phyloP scores from a whole-genome alignment of 345 rosid species.

The Turritis glabra region DNA sequence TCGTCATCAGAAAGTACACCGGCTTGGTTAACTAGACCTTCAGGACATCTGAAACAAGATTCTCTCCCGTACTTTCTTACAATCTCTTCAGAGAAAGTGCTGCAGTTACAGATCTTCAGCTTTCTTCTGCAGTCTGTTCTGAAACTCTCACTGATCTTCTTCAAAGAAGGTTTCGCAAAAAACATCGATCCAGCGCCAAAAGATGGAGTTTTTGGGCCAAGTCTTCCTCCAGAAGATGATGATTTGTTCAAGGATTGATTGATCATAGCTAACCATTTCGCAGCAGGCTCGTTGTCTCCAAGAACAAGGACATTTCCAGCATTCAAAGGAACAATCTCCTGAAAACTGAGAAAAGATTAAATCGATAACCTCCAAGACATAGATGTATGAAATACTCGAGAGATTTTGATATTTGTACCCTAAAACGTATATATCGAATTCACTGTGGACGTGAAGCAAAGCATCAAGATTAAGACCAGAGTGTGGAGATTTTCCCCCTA shows the following conservation, averaged over 20 bases:
- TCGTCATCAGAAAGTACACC: slow-evolving; percentile 69
- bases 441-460: slow-evolving; percentile 63
- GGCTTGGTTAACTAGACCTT: slow-evolving; percentile 48
- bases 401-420: slow-evolving; percentile 46
- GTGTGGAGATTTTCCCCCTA: slow-evolving; percentile 86
- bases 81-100: slow-evolving; percentile 42
- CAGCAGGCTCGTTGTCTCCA: slow-evolving; percentile 95
- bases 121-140: slow-evolving; percentile 69
- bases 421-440: slow-evolving; percentile 74
- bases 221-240: slow-evolving; percentile 20
- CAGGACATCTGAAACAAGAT: slow-evolving; percentile 70
- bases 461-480: slow-evolving; percentile 61
- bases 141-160: slow-evolving; percentile 73
- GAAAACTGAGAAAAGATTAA: slow-evolving; percentile 54
- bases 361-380: background rate
- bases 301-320: slow-evolving; percentile 94
- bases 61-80: slow-evolving; percentile 66
- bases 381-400: background rate
- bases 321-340: slow-evolving; percentile 96
- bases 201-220: slow-evolving; percentile 33
- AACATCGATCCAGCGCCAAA: slow-evolving; percentile 59
- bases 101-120: slow-evolving; percentile 86
- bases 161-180: slow-evolving; percentile 73
- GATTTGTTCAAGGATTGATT: slow-evolving; percentile 76
- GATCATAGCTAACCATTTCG: slow-evolving; percentile 77